These are phyloP conservation scores for Penicillium paradoxum DNA, from an alignment of 495 filamentous ascomycete genomes.

Conservation along the genomic window DNA sequence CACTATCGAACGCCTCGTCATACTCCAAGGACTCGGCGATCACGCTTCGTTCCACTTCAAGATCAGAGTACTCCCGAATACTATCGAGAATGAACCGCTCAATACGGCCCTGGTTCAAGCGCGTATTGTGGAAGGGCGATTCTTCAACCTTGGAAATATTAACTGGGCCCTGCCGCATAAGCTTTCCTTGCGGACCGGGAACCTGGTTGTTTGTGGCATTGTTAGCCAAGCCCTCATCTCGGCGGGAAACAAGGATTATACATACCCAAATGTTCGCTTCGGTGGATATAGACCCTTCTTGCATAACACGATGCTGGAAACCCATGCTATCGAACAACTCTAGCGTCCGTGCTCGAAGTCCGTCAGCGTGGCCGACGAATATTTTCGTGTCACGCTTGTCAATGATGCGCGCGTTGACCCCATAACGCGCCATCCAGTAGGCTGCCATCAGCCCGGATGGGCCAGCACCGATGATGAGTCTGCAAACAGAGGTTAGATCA, in stretches of 20 bases:
- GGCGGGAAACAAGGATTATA: neutral
- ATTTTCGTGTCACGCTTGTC: conserved; percentile 55
- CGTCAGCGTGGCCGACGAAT: conserved; percentile 58
- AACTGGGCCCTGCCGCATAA: conserved; percentile 47
- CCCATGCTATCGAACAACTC: conserved; percentile 67
- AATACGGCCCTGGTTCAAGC: conserved; percentile 53
- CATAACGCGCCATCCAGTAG: conserved; percentile 57
- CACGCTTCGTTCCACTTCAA: conserved; percentile 48
- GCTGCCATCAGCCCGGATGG: conserved; percentile 61
- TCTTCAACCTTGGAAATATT: conserved; percentile 48
- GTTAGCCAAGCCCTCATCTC: neutral
- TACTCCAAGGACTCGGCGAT: conserved; percentile 42
- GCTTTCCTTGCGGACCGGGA: conserved; percentile 40
- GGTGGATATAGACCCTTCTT: conserved; percentile 53
- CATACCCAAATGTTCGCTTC: conserved; percentile 37
- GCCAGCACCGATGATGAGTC: conserved; percentile 62
- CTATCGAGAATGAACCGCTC: conserved; percentile 54
- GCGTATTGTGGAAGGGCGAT: conserved; percentile 49
- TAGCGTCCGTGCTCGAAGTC: conserved; percentile 52
- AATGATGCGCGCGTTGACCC: conserved; percentile 54
- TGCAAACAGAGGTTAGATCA: neutral
- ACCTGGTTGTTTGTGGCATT: conserved; percentile 7
- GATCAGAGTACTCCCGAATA: conserved; percentile 37
- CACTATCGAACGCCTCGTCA: conserved; percentile 37
- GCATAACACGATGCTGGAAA: conserved; percentile 54